Evolutionary conservation across 2,329 filamentous ascomycete species (phyloP).

Genomic region (Cercospora sp.): DNA sequence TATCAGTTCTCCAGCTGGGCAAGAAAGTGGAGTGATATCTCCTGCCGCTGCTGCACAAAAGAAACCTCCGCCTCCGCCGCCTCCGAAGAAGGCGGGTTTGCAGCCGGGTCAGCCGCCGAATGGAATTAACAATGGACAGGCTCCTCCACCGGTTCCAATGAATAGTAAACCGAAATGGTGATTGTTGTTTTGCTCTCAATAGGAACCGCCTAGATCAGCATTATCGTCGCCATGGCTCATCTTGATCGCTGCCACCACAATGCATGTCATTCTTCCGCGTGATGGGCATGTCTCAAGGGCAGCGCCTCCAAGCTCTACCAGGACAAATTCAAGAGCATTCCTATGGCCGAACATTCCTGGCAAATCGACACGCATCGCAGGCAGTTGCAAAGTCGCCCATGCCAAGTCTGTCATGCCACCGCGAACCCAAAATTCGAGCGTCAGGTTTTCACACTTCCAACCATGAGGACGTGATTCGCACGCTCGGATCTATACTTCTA

Average conservation of each 20-base stretch:
- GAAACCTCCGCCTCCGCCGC: slow-evolving; percentile 57
- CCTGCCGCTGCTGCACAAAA: slow-evolving; percentile 44
- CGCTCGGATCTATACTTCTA: background rate
- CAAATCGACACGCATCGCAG: background rate
- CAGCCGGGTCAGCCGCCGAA: slow-evolving; percentile 37
- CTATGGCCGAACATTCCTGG: no score
- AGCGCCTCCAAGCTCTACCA: no score
- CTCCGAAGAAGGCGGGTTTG: slow-evolving; percentile 57
- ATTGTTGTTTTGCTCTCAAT: background rate
- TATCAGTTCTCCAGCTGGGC: slow-evolving; percentile 15
- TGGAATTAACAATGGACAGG: slow-evolving; percentile 25
- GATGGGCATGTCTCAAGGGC: no score
- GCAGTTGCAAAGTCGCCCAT: background rate
- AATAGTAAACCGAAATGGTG: slow-evolving; percentile 55
- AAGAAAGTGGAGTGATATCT: slow-evolving; percentile 31
- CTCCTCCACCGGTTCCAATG: slow-evolving; percentile 59
- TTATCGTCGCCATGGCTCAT: background rate
- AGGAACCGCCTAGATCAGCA: background rate
- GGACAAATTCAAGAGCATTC: no score
- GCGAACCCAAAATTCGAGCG: background rate
- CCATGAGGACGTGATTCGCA: background rate
- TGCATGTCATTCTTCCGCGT: no score
- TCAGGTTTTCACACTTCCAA: background rate
- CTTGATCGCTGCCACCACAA: no score
- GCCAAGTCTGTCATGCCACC: background rate